Base-by-base conservation (phyloP, 2,329 filamentous ascomycete species). In the Xylariales sp. region DNA sequence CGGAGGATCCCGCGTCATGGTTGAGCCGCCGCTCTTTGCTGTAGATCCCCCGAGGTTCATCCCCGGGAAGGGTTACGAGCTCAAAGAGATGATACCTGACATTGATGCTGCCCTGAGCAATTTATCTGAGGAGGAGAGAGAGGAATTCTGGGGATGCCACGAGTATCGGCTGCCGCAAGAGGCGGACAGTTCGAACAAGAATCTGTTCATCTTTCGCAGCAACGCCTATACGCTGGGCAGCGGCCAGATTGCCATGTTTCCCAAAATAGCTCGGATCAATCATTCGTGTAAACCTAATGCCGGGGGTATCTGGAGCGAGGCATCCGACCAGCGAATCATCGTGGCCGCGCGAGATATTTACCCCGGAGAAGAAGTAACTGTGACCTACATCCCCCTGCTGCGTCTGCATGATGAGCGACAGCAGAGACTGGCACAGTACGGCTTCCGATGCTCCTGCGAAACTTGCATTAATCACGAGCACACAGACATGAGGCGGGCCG, bases 281-380 rank as follows among this genome's bases (percentile, higher is more conserved):
- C 62, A 65, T 43, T 49, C 46, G 8, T 65, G 62, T 46, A 54
- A 51, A 20, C 57, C 61, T 2, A 65, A 64, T 30, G 58, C 60
- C 2, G 50, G 39, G 38, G 62, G 59, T 34, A 45, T 41, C 14
- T 40, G 63, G 58, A 58, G 37, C 29, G 15, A 25, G 16, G 37
- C 30, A 15, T 33, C 37, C 11, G 14, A 16, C 11, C 16, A 15
- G 14, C 16, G 37, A 13, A 15, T 39, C 23, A 33, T 39, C 15
- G 32, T 29, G 25, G 47, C 55, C 1, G 58, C 59, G 34, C 48
- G 50, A 5, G 53, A 60, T 18, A 54, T 67, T 20, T 30, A 40
- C 5, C 43, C 41, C 2, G 62, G 58, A 6, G 59, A 63, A 12
- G 59, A 67, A 49, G 49, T 67, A 18, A 57, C 58, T 0, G 33